phyloP scores from a whole-genome alignment of 2,329 filamentous ascomycete genomes.

The Achaetomium macrosporum region DNA sequence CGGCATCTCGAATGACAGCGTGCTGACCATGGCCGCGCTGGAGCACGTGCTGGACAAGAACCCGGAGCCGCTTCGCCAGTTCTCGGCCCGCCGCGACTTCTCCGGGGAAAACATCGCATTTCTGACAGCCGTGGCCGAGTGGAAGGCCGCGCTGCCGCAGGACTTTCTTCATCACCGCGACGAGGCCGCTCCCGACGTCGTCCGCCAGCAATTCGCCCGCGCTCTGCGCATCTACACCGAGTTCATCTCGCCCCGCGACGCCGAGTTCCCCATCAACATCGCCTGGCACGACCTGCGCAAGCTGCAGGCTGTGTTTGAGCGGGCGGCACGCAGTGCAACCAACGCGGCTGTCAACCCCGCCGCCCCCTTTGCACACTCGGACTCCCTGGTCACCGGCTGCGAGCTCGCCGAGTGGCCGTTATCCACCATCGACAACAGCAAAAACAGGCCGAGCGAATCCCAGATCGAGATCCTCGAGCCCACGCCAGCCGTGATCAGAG shows the following conservation, averaged over 20 bases:
- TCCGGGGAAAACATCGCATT: conserved; percentile 68
- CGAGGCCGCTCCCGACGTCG: conserved; percentile 28
- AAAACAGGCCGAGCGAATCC: conserved; percentile 9
- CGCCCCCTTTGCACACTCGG: conserved; percentile 39
- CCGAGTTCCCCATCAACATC: conserved; percentile 63
- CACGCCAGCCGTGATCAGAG: not conserved
- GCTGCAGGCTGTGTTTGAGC: conserved; percentile 52
- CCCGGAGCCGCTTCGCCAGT: conserved; percentile 54
- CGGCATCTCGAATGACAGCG: conserved; percentile 33
- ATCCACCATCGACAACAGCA: not conserved
- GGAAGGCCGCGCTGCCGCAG: conserved; percentile 40
- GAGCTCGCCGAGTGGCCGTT: not conserved
- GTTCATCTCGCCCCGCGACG: conserved; percentile 55
- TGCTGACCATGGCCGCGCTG: conserved; percentile 56
- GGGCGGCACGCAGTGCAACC: conserved; percentile 42
- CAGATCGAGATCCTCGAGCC: conserved; percentile 14
- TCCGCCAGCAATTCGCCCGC: conserved; percentile 49
- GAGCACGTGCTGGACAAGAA: conserved; percentile 56
- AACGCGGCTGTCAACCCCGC: conserved; percentile 35
- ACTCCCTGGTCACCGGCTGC: too few relatives aligned
- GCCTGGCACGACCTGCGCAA: conserved; percentile 49
- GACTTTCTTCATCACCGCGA: conserved; percentile 21
- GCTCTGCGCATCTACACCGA: conserved; percentile 57
- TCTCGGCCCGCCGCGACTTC: conserved; percentile 60
- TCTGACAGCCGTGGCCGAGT: conserved; percentile 50